Base-by-base conservation (phyloP, 345 rosid genomes). In the Rhodamnia argentea region DNA sequence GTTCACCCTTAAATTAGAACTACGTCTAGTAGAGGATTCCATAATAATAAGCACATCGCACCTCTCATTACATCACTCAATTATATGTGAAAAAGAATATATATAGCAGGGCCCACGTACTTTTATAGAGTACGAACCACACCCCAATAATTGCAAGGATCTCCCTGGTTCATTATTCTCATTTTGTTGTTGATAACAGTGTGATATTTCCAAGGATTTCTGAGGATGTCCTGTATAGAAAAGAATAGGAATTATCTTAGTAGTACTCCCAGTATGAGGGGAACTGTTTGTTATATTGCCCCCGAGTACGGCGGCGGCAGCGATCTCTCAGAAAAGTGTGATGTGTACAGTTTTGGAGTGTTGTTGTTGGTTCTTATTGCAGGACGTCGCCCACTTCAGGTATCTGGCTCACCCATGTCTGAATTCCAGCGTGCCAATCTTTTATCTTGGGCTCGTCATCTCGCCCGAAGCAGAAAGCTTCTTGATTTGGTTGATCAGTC, bases 201-300 rank as follows among this genome's bases (percentile, higher is more conserved):
- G 47, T 5, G 26, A 5, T 29, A 18, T 70, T 70, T 32, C 5
- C 24, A 47, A 70, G 76, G 23, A 29, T 29, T 32, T 16, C 42
- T n/a, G 47, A 37, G 81, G 47, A 70, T 37, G 47, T 18, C 40
- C 6, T 70, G 26, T 10, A 70, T 18, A 70, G 13, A 70, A 37
- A 70, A 70, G 47, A 70, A 70, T 18, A 37, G 14, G 42, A 70
- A 70, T 20, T 32, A 51, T 12, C 4, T 51, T 51, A 92, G 96
- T 60, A 97, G 98, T 88, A 96, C 99, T 2, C 99, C 98, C 14
- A 97, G 99, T 86, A 96, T 96, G 99, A 92, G 99, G 90, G 99
- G 99, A 87, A 97, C 98, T 2, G 93, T 97, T 64, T 96, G 98
- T 87, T 97, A 97, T 64, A 89, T 92, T 83, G 99, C 99, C 32